These are phyloP conservation scores for Coemansia sp. DNA, from an alignment of 192 early-diverging fungal genomes.

Conservation along the genomic window DNA sequence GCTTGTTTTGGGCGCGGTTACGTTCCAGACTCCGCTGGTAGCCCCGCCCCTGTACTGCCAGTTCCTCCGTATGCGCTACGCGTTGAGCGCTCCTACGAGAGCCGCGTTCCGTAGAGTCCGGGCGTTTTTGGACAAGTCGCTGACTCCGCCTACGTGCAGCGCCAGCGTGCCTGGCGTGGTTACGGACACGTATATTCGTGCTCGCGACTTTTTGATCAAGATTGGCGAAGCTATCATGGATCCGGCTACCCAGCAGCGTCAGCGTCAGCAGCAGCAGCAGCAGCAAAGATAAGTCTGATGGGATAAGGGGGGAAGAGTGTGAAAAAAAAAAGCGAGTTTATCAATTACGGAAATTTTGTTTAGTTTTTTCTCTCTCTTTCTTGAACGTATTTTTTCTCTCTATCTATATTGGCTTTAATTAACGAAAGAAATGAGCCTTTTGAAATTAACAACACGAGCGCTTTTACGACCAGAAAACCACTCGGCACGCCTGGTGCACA, in stretches of 20 bases:
- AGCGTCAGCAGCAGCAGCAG: constrained; percentile 31
- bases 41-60: constrained; percentile 38
- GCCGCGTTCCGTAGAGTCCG: constrained; percentile 39
- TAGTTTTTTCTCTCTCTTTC: constrained; percentile 14
- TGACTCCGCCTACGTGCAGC: constrained; percentile 26
- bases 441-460: no score
- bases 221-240: constrained; percentile 35
- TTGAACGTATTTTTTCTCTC: neutral
- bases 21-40: constrained; percentile 39
- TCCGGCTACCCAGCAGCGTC: constrained; percentile 25
- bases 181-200: constrained; percentile 35
- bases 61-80: constrained; percentile 45
- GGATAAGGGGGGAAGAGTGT: no score
- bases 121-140: constrained; percentile 16
- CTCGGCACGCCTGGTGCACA: no score
- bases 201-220: constrained; percentile 29
- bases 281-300: neutral
- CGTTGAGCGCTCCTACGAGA: constrained; percentile 46
- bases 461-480: no score
- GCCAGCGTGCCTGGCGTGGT: constrained; percentile 29
- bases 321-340: no score
- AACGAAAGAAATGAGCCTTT: neutral
- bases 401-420: neutral
- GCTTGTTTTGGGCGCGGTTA: constrained; percentile 38
- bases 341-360: neutral